These are phyloP conservation scores for Ceratocystis variospora DNA, from an alignment of 2,329 filamentous ascomycete genomes.

Conservation along the genomic window DNA sequence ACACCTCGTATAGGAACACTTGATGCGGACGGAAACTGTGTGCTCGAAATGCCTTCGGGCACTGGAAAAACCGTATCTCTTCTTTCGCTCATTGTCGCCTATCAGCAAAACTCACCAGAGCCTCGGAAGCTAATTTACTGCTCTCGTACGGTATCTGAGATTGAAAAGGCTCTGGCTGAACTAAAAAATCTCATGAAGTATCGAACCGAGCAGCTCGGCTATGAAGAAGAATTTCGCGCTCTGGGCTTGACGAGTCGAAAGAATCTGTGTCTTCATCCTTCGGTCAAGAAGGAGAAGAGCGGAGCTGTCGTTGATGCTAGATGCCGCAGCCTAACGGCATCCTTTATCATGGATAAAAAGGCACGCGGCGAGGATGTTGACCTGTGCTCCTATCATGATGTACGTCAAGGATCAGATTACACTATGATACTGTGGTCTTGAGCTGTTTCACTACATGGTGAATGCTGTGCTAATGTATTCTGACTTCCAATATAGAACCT, in stretches of 20 bases:
- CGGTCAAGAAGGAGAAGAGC: slow-evolving; percentile 91
- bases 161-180: slow-evolving; percentile 91
- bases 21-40: slow-evolving; percentile 87
- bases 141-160: slow-evolving; percentile 99
- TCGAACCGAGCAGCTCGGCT: slow-evolving; percentile 72
- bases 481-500: slow-evolving; percentile 50
- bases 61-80: slow-evolving; percentile 96
- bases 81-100: slow-evolving; percentile 87
- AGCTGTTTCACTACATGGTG: not conserved
- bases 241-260: slow-evolving; percentile 91
- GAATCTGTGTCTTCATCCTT: slow-evolving; percentile 91
- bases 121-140: slow-evolving; percentile 96
- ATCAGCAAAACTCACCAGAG: slow-evolving; percentile 86
- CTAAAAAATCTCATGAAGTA: slow-evolving; percentile 92
- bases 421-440: too few relatives aligned
- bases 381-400: slow-evolving; percentile 88
- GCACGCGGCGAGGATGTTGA: slow-evolving; percentile 89
- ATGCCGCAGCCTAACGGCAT: slow-evolving; percentile 86
- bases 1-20: slow-evolving; percentile 46
- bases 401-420: slow-evolving; percentile 28
- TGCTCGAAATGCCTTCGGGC: slow-evolving; percentile 96
- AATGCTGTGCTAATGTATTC: not conserved
- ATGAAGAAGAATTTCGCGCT: slow-evolving; percentile 83
- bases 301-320: slow-evolving; percentile 88
- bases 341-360: slow-evolving; percentile 96